Evolutionary conservation across 2,329 filamentous ascomycete species (phyloP).

Genomic region (Beauveria bassiana): DNA sequence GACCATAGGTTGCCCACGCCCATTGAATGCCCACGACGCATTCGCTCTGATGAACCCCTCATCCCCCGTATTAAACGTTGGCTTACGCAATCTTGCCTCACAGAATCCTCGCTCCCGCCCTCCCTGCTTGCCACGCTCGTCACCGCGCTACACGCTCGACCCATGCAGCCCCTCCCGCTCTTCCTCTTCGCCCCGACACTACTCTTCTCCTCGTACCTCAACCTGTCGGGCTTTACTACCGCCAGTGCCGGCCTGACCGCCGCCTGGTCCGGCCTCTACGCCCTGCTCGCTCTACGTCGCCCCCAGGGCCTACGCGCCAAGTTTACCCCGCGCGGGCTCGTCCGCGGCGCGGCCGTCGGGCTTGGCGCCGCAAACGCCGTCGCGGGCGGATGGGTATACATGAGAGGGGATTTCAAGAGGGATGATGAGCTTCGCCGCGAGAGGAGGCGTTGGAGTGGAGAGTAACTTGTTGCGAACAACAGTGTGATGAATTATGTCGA

Average conservation of each 20-base stretch:
- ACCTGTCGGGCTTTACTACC: constrained; percentile 50
- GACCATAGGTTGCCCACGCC: neutral
- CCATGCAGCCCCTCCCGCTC: constrained; percentile 43
- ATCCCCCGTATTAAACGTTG: neutral
- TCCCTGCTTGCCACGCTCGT: constrained; percentile 49
- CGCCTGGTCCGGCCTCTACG: constrained; percentile 51
- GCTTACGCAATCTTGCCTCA: neutral
- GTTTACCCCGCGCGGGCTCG: constrained; percentile 40
- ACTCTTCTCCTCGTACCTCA: constrained; percentile 50
- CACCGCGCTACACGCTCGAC: constrained; percentile 47
- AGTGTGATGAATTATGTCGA: neutral
- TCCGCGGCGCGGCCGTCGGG: constrained; percentile 43
- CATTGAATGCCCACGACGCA: neutral
- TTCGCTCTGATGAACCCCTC: neutral
- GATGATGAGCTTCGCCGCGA: constrained; percentile 41
- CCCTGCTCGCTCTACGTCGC: constrained; percentile 44
- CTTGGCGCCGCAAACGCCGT: constrained; percentile 40
- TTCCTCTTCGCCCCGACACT: constrained; percentile 45
- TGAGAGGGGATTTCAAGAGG: constrained; percentile 39
- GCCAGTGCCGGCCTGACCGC: constrained; percentile 49
- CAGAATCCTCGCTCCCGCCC: constrained; percentile 47
- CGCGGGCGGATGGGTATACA: constrained; percentile 45
- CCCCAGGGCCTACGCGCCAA: constrained; percentile 33
- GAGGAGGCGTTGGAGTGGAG: constrained; percentile 43
- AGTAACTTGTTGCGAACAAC: neutral